Conservation (phyloP, 208 protist species). For the Trypanosoma boissoni region DNA sequence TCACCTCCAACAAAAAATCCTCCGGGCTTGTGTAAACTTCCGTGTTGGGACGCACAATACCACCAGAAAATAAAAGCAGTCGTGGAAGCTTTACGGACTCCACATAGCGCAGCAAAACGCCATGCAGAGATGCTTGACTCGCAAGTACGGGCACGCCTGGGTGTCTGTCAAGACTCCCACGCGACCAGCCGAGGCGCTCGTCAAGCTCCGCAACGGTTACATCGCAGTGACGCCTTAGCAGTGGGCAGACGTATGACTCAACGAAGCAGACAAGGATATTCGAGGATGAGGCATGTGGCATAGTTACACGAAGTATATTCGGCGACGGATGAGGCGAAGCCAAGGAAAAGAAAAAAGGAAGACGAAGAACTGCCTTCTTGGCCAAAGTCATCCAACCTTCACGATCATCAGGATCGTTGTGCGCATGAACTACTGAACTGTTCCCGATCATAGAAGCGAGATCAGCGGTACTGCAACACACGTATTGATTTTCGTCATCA, state of each 20-base stretch:
- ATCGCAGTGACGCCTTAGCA: slow-evolving; percentile 16
- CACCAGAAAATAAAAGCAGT: slow-evolving; percentile 10
- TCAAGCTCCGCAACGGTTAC: slow-evolving; percentile 24
- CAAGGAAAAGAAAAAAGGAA: slow-evolving; percentile 24
- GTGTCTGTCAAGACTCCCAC: slow-evolving; percentile 19
- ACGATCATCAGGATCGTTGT: background rate
- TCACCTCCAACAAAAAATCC: slow-evolving; percentile 30
- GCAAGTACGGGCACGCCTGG: slow-evolving; percentile 5
- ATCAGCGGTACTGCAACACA: too few relatives aligned
- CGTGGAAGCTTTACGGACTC: slow-evolving; percentile 6
- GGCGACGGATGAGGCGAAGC: background rate
- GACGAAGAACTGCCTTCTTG: slow-evolving; percentile 11
- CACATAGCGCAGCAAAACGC: slow-evolving; percentile 26
- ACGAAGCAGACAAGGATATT: slow-evolving; percentile 15
- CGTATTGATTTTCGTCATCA: too few relatives aligned
- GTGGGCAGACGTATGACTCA: slow-evolving; percentile 34
- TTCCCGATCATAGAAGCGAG: too few relatives aligned
- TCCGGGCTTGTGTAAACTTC: slow-evolving; percentile 25
- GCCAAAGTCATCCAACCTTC: slow-evolving; percentile 2
- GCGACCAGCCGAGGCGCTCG: slow-evolving; percentile 23
- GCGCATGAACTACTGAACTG: too few relatives aligned
- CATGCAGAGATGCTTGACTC: slow-evolving; percentile 19
- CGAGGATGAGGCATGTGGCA: slow-evolving; percentile 4
- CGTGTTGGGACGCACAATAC: slow-evolving; percentile 23
- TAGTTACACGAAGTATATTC: slow-evolving; percentile 7